Base-by-base conservation (phyloP, 2,329 filamentous ascomycete species). In the Dactylellina haptotyla region DNA sequence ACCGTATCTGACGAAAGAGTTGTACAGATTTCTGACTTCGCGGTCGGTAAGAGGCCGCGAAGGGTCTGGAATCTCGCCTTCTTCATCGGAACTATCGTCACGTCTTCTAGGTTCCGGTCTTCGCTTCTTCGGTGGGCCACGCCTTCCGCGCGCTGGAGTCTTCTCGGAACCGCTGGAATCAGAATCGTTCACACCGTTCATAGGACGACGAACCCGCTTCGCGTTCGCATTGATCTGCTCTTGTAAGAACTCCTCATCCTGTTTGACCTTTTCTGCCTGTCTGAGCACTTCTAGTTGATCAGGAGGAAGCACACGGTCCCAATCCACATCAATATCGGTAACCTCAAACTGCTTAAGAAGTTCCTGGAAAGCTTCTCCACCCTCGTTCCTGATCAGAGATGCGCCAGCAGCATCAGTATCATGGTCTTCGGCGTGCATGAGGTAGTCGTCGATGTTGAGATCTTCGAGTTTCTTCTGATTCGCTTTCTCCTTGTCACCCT, bases 261-360 rank as follows among this genome's bases (percentile, higher is more conserved):
- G 80, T 79, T 90, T 90, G 80, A 90, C 88, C 77, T 96, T 91
- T 78, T 98, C 94, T 56, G 96, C 92, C 0, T 88, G 89, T 80
- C 96, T 97, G 81, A 98, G 90, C 72, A 89, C 89, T 14, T 93
- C 93, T 16, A 99, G 86, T 78, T 97, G 89, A 5, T 97, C 93
- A 71, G 93, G 93, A 0, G 95, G 96, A 77, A 99, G 98, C 78
- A 99, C 99, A 76, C 98, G 91, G 78, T 99, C 95, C 95, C 95
- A 99, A 77, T 96, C 93, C 25, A 98, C 88, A 76, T 98, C 91
- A 23, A 98, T 91, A 81, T 99, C 95, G 0, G 95, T 97, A 79
- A 97, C 96, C 79, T 98, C 93, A 77, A 91, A 91, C 72, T 88
- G 89, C 77, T 87, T 88, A 83, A 99, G 89, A 81, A 75, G 62